Conservation (phyloP, 768 basidiomycete genomes). For the Crepidotus variabilis region DNA sequence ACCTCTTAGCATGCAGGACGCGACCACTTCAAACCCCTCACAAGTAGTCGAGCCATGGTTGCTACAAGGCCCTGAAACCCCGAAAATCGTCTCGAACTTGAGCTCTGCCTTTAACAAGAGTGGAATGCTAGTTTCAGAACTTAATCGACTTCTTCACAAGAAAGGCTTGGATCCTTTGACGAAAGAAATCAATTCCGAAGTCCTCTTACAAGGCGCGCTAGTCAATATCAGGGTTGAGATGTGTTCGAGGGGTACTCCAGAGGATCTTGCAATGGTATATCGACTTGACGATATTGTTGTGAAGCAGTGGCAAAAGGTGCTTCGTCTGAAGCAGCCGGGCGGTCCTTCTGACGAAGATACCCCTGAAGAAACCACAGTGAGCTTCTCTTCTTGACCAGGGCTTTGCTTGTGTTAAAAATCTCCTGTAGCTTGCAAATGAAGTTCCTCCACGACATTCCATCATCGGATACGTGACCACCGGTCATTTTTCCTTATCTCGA, state of each 20-base stretch:
- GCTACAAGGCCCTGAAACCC: slow-evolving; percentile 52
- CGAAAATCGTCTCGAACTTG: slow-evolving; percentile 39
- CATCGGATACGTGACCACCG: slow-evolving; percentile 84
- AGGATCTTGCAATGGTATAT: slow-evolving; percentile 75
- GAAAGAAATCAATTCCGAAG: slow-evolving; percentile 28
- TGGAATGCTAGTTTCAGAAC: slow-evolving; percentile 42
- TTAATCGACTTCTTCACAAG: slow-evolving; percentile 60
- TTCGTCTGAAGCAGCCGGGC: slow-evolving; percentile 14
- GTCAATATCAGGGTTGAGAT: slow-evolving; percentile 63
- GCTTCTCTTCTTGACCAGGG: background rate
- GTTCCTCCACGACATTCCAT: slow-evolving; percentile 40
- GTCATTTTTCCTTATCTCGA: slow-evolving; percentile 74
- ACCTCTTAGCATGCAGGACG: too few species aligned
- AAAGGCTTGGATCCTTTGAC: slow-evolving; percentile 42
- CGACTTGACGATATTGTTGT: slow-evolving; percentile 51
- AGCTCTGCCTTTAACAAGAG: slow-evolving; percentile 36
- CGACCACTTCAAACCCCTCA: slow-evolving; percentile 3
- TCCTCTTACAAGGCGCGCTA: slow-evolving; percentile 57
- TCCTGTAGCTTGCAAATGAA: slow-evolving; percentile 40
- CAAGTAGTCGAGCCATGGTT: slow-evolving; percentile 55
- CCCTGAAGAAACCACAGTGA: slow-evolving; percentile 25
- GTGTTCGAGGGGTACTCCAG: slow-evolving; percentile 65
- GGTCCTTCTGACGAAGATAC: slow-evolving; percentile 21
- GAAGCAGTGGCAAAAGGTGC: slow-evolving; percentile 39
- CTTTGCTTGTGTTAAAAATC: background rate